phyloP scores from a whole-genome alignment of 2,329 filamentous ascomycete species.

The Orbilia quercus region DNA sequence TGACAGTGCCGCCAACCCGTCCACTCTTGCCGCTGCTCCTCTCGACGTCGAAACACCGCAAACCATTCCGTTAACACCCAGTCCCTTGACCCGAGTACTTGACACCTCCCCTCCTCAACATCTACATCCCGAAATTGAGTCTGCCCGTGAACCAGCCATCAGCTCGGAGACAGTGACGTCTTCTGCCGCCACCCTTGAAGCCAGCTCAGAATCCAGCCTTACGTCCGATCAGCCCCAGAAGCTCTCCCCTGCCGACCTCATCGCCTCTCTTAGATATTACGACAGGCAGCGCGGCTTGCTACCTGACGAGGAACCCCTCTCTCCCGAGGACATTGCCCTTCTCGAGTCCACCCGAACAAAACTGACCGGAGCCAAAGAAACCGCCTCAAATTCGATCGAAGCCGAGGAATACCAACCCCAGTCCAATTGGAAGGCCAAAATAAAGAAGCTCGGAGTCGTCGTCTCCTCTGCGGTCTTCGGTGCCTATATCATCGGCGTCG shows the following conservation, averaged over 20 bases:
- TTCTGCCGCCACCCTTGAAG: background rate
- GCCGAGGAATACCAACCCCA: background rate
- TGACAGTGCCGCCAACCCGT: too few species aligned
- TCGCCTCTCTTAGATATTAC: constrained; percentile 51
- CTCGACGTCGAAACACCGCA: too few species aligned
- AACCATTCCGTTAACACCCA: too few species aligned
- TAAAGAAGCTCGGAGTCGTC: constrained; percentile 12
- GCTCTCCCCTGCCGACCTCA: constrained; percentile 51
- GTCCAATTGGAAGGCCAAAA: background rate
- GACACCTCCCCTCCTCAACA: too few species aligned
- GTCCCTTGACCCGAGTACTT: too few species aligned
- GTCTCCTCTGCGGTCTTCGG: constrained; percentile 21
- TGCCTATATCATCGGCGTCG: constrained; percentile 33
- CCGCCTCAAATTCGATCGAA: background rate
- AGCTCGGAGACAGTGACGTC: too few species aligned
- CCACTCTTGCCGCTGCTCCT: too few species aligned
- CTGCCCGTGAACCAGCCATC: too few species aligned
- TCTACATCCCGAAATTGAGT: too few species aligned
- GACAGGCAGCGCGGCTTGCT: constrained; percentile 33
- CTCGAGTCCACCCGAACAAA: constrained; percentile 29
- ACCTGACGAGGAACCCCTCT: constrained; percentile 52
- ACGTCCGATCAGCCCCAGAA: background rate
- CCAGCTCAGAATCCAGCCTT: background rate
- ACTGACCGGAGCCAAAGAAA: constrained; percentile 2
- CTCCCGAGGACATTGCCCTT: constrained; percentile 33